Percentiles rank a stretch among this genome's conserved stretches.
Conservation (phyloP, 139 green algal genomes). For the Picochlorum sp. region DNA sequence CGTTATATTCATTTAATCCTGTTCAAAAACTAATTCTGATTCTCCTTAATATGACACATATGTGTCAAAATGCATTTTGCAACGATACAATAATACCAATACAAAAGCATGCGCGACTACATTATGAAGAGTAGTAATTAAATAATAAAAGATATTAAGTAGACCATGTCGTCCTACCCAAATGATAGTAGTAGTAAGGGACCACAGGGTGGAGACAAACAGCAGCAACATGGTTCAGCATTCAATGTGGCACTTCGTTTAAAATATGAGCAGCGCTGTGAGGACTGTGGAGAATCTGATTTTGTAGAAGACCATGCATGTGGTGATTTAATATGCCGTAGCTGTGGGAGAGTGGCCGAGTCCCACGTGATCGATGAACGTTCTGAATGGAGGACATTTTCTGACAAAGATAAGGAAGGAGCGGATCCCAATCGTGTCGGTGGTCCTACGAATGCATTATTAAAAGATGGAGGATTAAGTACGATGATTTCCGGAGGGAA, state of each 20-base stretch:
- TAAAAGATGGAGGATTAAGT: slow-evolving; percentile 65
- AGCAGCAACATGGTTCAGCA: too few species aligned
- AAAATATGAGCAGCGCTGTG: slow-evolving; percentile 47
- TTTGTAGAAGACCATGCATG: slow-evolving; percentile 69
- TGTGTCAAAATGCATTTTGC: too few species aligned
- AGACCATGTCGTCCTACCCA: too few species aligned
- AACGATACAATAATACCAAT: too few species aligned
- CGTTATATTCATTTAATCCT: too few species aligned
- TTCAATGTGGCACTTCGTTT: slow-evolving; percentile 14
- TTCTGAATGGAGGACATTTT: slow-evolving; percentile 93
- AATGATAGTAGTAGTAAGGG: too few species aligned
- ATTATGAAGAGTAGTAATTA: too few species aligned
- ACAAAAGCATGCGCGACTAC: too few species aligned
- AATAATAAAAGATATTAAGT: too few species aligned
- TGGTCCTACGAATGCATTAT: slow-evolving; percentile 69
- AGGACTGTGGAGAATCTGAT: slow-evolving; percentile 51
- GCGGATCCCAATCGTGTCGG: slow-evolving; percentile 77
- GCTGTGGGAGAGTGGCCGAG: slow-evolving; percentile 81
- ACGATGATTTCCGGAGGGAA: slow-evolving; percentile 62
- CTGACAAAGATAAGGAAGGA: slow-evolving; percentile 77
- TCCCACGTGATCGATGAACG: slow-evolving; percentile 84
- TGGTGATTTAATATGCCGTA: slow-evolving; percentile 71
- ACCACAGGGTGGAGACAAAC: too few species aligned
- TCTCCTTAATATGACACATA: too few species aligned
- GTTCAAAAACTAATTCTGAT: too few species aligned